Evolutionary conservation across 805 yeast species (phyloP), one percentile per base, ranked within the genome.

Genomic region (Kurtzmaniella fragi): DNA sequence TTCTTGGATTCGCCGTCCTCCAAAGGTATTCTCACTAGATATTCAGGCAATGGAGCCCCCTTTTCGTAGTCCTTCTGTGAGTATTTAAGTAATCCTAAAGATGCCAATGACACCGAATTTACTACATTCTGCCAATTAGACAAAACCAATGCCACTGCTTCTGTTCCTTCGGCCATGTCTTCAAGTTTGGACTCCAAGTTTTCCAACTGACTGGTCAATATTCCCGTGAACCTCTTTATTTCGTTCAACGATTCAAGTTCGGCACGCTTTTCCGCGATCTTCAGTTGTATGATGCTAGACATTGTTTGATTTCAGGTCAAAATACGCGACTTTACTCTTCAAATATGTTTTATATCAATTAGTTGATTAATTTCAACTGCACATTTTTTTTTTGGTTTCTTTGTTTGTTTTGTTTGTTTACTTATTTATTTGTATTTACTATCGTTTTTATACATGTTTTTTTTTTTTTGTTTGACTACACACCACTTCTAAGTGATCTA

Each of bases 91-190:
- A 77, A 51, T n/a, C 79, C 71, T 50, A 71, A 50, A 17, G 77
- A 67, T 26, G 88, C 88, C 47, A 83, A 58, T 9, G 82, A 73
- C 0, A 82, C 74, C 2, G 84, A 73, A 42, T 77, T 67, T 14
- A 78, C 62, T 14, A 82, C 80, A 41, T 73, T 76, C 40, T 73
- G 71, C 90, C 90, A 82, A 47, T 79, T 81, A 2, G 77, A 67
- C 49, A 84, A 67, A 1, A 82, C 75, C 4, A 70, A 57, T 2
- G 77, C 75, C 5, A 80, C 80, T 29, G 82, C 73, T 37, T 70
- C 78, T 1, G 87, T 70, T 0, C 88, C 88, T 31, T 72, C 71
- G 36, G 69, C 59, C 58, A 79, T 59, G 12, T 65, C 64, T 14
- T 67, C 72, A 7, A 82, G 52, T 43, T 74, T 73, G 4, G 59